Conservation (phyloP, 768 basidiomycete species). For the Amanita rimosa region DNA sequence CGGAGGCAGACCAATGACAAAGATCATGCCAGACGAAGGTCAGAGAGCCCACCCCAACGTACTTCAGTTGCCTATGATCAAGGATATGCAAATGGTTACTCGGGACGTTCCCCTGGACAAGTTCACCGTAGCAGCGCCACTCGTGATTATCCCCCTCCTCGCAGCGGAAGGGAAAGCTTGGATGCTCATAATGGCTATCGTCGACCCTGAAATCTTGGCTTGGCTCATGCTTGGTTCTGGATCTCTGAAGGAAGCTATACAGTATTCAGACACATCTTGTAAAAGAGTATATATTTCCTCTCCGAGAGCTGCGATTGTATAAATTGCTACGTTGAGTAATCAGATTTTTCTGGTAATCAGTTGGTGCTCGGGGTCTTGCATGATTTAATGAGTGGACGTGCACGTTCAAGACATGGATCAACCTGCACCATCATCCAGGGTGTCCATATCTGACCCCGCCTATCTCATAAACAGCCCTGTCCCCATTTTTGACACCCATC, state of each 20-base stretch:
- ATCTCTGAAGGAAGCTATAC: slow-evolving; percentile 3
- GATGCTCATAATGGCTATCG: slow-evolving; percentile 2
- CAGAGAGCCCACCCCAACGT: slow-evolving; percentile 54
- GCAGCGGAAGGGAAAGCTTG: slow-evolving; percentile 9
- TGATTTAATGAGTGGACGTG: neutral
- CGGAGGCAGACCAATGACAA: neutral
- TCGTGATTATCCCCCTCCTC: slow-evolving; percentile 4
- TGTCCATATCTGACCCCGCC: slow-evolving; percentile 26
- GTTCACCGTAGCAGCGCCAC: neutral
- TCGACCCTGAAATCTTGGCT: slow-evolving; percentile 1
- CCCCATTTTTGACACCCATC: slow-evolving; percentile 61
- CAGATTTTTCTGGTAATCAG: neutral
- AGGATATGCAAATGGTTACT: slow-evolving; percentile 41
- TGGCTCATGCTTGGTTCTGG: slow-evolving; percentile 3
- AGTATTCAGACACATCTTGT: slow-evolving; percentile 3
- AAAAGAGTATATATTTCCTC: slow-evolving; percentile 1
- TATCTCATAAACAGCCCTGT: slow-evolving; percentile 39
- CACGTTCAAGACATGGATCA: slow-evolving; percentile 17
- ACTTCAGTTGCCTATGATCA: slow-evolving; percentile 38
- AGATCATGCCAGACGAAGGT: slow-evolving; percentile 40
- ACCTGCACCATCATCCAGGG: slow-evolving; percentile 24
- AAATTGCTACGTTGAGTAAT: neutral
- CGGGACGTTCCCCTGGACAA: slow-evolving; percentile 22
- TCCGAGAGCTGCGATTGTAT: neutral
- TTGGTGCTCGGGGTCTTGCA: slow-evolving; percentile 5